These are phyloP conservation scores for Biancaea sappan DNA, from an alignment of 306 rosid genomes.

Conservation along the genomic window DNA sequence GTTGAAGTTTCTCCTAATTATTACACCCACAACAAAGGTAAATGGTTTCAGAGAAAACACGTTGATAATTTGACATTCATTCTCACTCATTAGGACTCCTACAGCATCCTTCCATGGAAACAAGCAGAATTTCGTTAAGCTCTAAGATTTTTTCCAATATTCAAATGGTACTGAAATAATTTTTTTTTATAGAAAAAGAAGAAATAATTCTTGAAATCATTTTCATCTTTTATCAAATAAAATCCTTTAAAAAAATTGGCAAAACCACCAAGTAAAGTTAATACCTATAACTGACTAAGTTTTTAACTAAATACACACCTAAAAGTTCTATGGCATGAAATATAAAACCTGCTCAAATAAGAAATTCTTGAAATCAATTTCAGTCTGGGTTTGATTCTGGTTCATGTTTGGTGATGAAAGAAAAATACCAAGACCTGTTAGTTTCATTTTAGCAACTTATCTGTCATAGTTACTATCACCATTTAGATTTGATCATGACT, in stretches of 20 bases:
- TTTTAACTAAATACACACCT: neutral
- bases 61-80: neutral
- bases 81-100: neutral
- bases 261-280: neutral
- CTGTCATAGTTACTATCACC: neutral
- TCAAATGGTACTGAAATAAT: no score
- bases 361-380: neutral
- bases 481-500: neutral
- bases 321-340: neutral
- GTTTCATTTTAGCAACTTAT: neutral
- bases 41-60: neutral
- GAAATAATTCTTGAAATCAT: neutral
- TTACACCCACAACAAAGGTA: neutral
- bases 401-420: neutral
- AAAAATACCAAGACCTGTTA: neutral
- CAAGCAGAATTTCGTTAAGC: neutral
- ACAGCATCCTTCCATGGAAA: neutral
- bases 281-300: no score
- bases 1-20: neutral
- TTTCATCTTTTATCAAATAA: neutral
- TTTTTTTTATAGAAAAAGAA: neutral
- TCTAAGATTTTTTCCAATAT: no score
- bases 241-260: neutral
- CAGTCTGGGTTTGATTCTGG: neutral
- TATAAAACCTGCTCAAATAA: neutral